Base-by-base conservation (phyloP, 2,329 filamentous ascomycete species). In the Magnaporthiopsis rhizophila region DNA sequence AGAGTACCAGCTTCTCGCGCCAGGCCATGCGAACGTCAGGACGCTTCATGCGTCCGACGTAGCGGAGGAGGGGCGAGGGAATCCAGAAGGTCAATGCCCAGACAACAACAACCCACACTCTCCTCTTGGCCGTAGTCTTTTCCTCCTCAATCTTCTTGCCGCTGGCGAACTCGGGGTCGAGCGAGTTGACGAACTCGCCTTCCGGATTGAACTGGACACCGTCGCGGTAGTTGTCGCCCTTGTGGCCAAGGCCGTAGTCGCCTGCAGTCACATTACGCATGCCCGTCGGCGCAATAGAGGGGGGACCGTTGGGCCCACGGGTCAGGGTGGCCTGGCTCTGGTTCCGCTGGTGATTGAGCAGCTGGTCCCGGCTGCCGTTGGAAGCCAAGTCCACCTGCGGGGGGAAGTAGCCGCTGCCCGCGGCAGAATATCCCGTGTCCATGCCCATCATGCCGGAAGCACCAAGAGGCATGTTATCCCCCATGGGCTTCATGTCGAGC, bases 21-120 rank as follows among this genome's bases (percentile, higher is more conserved):
- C 95, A 99, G 0, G 95, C 95, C 86, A 97, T 90, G 32, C 95
- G 90, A 11, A 99, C 92, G 77, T 99, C 95, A 1, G 93, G 95
- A 64, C 95, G 88, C 78, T 96, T 96, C 95, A 99, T 99, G 28
- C 94, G 90, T 38, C 95, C 95, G 65, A 98, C 72, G 66, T 83
- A 89, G n/a, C 85, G 84, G 21, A 99, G 86, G 2, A 90, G 69
- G 61, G 91, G 90, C 0, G 94, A 98, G 0, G 95, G 95, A 69
- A 97, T 95, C 90, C 91, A 98, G 74, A 92, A 98, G 0, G 95
- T 99, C 61, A 96, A 69, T 0, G 85, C 84, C 92, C 93, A 98
- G 3, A 95, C 91, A 57, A 95, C 76, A 1, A 77, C 84, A 30
- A 96, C 87, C 95, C 95, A 99, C 2, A 86, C 72, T 57, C 90